Evolutionary conservation across 23 red algal species (phyloP).

Genomic region (Gracilaria domingensis): DNA sequence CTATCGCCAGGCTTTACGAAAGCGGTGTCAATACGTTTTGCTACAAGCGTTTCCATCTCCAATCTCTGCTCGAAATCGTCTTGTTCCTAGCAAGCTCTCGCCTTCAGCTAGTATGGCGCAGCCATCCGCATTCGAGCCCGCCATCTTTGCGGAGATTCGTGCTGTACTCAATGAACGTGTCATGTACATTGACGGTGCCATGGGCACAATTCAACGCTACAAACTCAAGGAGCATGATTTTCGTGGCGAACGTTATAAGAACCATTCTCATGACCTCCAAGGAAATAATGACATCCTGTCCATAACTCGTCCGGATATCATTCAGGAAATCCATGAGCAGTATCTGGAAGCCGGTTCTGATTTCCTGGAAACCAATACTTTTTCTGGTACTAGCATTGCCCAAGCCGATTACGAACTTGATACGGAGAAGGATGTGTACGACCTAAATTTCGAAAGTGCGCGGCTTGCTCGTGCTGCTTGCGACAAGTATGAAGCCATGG

Average conservation of each 20-base stretch:
- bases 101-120: conserved; percentile 50
- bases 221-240: conserved; percentile 81
- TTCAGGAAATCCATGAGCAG: conserved; percentile 80
- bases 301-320: conserved; percentile 83
- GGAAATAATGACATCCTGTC: conserved; percentile 90
- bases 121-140: conserved; percentile 68
- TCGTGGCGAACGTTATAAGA: conserved; percentile 78
- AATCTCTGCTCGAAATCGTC: too few relatives aligned
- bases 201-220: conserved; percentile 88
- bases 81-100: not conserved
- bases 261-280: conserved; percentile 84
- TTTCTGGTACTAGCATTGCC: conserved; percentile 82
- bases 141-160: conserved; percentile 82
- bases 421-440: conserved; percentile 84
- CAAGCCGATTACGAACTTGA: conserved; percentile 87
- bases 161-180: conserved; percentile 64
- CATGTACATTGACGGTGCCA: conserved; percentile 83
- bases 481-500: conserved; percentile 48
- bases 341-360: conserved; percentile 83
- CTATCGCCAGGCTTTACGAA: too few relatives aligned
- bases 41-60: too few relatives aligned
- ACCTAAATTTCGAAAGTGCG: conserved; percentile 77
- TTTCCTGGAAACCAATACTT: conserved; percentile 90
- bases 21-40: too few relatives aligned
- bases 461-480: conserved; percentile 61